These are phyloP conservation scores for Plantago coronopus DNA, from an alignment of 305 asterid genomes.

Conservation along the genomic window DNA sequence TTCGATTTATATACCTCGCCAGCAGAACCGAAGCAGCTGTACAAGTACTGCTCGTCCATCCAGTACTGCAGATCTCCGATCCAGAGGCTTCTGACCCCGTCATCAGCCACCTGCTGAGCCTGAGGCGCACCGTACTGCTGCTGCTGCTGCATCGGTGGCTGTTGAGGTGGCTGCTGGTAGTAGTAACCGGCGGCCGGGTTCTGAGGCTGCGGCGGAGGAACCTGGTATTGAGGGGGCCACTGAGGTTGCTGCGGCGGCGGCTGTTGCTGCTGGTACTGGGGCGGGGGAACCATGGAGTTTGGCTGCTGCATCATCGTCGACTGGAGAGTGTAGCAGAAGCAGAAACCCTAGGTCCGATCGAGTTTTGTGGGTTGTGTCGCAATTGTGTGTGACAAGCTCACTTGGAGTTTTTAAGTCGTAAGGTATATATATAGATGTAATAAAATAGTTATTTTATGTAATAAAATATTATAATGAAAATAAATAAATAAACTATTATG, in stretches of 20 bases:
- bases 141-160: slow-evolving; percentile 24
- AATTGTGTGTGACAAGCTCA: too few species aligned
- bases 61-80: slow-evolving; percentile 78
- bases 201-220: slow-evolving; percentile 33
- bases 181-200: slow-evolving; percentile 21
- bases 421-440: too few species aligned
- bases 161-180: slow-evolving; percentile 31
- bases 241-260: slow-evolving; percentile 41
- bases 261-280: slow-evolving; percentile 47
- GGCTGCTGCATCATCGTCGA: slow-evolving; percentile 52
- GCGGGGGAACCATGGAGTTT: slow-evolving; percentile 49
- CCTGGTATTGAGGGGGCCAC: slow-evolving; percentile 47
- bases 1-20: slow-evolving; percentile 9
- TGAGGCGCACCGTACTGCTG: slow-evolving; percentile 18
- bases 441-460: too few species aligned
- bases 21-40: slow-evolving; percentile 16
- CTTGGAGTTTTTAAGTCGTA: too few species aligned
- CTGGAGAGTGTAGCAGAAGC: slow-evolving; percentile 11
- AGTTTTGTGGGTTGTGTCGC: too few species aligned
- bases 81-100: slow-evolving; percentile 69
- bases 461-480: too few species aligned
- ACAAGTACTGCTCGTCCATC: slow-evolving; percentile 69
- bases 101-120: slow-evolving; percentile 37
- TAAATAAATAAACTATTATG: too few species aligned
- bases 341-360: slow-evolving; percentile 24